phyloP scores from a whole-genome alignment of 2,329 filamentous ascomycete species.

The Claviceps digitariae region DNA sequence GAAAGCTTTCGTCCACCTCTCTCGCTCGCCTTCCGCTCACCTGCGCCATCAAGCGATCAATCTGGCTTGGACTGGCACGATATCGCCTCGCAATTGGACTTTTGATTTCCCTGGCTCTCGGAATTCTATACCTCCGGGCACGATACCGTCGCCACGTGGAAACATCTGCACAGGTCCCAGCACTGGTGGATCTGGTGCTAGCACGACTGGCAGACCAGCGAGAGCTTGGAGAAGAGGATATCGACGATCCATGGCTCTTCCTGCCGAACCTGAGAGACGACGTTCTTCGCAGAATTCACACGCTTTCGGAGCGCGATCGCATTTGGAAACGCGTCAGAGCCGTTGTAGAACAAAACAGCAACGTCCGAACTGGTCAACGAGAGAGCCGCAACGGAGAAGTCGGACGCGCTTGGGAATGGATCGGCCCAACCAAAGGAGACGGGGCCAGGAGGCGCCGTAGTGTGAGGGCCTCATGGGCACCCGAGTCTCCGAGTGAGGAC shows the following conservation, averaged over 20 bases:
- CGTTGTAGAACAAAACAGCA: slow-evolving; percentile 88
- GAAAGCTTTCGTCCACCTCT: slow-evolving; percentile 68
- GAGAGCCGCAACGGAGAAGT: slow-evolving; percentile 52
- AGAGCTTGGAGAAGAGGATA: slow-evolving; percentile 53
- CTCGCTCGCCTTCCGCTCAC: slow-evolving; percentile 81
- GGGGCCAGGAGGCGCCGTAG: slow-evolving; percentile 34
- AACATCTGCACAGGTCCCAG: slow-evolving; percentile 61
- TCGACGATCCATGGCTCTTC: slow-evolving; percentile 68
- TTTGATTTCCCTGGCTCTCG: slow-evolving; percentile 37
- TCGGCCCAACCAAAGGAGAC: slow-evolving; percentile 40
- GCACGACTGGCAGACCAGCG: slow-evolving; percentile 75
- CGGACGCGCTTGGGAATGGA: slow-evolving; percentile 57
- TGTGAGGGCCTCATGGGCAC: slow-evolving; percentile 31
- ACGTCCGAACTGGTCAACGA: slow-evolving; percentile 66
- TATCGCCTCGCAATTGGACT: slow-evolving; percentile 74
- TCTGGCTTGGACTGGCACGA: slow-evolving; percentile 71
- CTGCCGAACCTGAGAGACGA: slow-evolving; percentile 86
- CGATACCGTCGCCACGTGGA: slow-evolving; percentile 49
- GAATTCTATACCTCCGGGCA: slow-evolving; percentile 49
- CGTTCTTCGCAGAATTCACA: slow-evolving; percentile 71
- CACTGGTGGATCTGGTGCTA: slow-evolving; percentile 71
- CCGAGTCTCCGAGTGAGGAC: slow-evolving; percentile 23
- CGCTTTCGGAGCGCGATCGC: slow-evolving; percentile 57
- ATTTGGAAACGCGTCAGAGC: slow-evolving; percentile 73
- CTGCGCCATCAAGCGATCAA: slow-evolving; percentile 65